Evolutionary conservation across 208 protist species (phyloP).

Genomic region (Trypanosoma platydactyli): DNA sequence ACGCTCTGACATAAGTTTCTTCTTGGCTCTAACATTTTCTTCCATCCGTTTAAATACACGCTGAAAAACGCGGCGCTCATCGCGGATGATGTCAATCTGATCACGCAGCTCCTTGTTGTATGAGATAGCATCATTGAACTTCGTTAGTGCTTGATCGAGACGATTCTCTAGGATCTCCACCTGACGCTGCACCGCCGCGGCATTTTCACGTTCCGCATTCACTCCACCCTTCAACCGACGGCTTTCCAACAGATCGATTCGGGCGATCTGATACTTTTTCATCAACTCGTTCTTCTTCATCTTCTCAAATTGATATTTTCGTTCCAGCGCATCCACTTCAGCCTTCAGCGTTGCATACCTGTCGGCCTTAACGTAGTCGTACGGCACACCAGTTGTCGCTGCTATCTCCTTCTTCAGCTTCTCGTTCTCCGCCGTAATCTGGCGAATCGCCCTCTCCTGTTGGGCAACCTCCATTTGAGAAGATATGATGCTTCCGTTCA

Average conservation of each 20-base stretch:
- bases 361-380: constrained; percentile 89
- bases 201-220: constrained; percentile 91
- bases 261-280: constrained; percentile 80
- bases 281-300: constrained; percentile 91
- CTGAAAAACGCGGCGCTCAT: constrained; percentile 96
- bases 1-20: constrained; percentile 93
- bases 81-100: constrained; percentile 95
- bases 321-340: constrained; percentile 88
- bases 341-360: constrained; percentile 80
- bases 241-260: constrained; percentile 86
- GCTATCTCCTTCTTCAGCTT: constrained; percentile 89
- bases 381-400: constrained; percentile 56
- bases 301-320: constrained; percentile 90
- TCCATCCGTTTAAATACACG: constrained; percentile 96
- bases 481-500: constrained; percentile 53
- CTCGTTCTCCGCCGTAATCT: constrained; percentile 82
- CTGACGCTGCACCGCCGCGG: constrained; percentile 88
- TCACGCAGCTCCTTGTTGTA: constrained; percentile 95
- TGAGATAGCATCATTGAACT: constrained; percentile 96
- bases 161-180: constrained; percentile 95
- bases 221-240: constrained; percentile 87
- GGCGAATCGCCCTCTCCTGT: constrained; percentile 80
- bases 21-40: constrained; percentile 91
- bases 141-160: constrained; percentile 93
- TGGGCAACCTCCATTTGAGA: constrained; percentile 59